These are phyloP conservation scores for Sarcodon aspratus DNA, from an alignment of 768 basidiomycete genomes.

Conservation along the genomic window DNA sequence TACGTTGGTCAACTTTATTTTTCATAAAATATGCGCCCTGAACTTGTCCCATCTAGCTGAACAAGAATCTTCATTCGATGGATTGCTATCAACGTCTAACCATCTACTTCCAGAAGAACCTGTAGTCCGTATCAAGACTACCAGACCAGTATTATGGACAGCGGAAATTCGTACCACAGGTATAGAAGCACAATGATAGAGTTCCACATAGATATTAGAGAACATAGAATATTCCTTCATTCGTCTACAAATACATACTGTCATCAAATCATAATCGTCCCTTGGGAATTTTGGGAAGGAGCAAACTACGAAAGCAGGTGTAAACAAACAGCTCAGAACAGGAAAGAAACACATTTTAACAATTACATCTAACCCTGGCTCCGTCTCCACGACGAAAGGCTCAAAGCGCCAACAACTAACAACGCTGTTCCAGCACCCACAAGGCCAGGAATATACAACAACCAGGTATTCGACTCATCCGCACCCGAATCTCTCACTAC, in stretches of 20 bases:
- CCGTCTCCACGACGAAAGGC: slow-evolving; percentile 43
- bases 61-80: slow-evolving; percentile 67
- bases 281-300: neutral
- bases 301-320: neutral
- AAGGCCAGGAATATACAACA: slow-evolving; percentile 65
- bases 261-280: neutral
- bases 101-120: slow-evolving; percentile 63
- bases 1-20: slow-evolving; percentile 22
- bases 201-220: neutral
- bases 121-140: slow-evolving; percentile 63
- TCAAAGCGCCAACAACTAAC: slow-evolving; percentile 67
- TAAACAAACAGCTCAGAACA: neutral
- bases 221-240: neutral
- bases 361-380: slow-evolving; percentile 13
- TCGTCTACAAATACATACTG: no score
- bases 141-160: slow-evolving; percentile 85
- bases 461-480: slow-evolving; percentile 67
- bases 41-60: slow-evolving; percentile 28
- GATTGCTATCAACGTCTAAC: slow-evolving; percentile 87
- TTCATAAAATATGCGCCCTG: neutral
- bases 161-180: slow-evolving; percentile 41
- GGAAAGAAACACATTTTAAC: neutral
- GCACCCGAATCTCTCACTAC: slow-evolving; percentile 43
- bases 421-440: slow-evolving; percentile 80
- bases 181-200: neutral